These are phyloP conservation scores for Fusarium euwallaceae DNA, from an alignment of 2,329 filamentous ascomycete species.

Conservation along the genomic window DNA sequence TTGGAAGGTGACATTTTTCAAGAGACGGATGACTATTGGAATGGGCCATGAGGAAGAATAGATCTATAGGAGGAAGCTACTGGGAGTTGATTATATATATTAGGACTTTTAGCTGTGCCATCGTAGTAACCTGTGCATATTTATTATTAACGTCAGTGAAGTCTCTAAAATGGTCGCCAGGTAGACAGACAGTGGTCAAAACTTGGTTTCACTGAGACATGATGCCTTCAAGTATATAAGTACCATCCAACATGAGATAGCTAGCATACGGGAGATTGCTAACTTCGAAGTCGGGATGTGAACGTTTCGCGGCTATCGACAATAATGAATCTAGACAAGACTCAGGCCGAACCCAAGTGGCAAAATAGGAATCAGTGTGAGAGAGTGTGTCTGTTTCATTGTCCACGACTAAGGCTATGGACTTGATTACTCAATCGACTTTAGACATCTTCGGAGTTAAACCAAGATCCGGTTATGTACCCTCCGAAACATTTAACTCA, in stretches of 20 bases:
- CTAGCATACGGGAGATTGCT: too few species aligned
- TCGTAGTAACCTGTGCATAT: not conserved
- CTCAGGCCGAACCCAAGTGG: not conserved
- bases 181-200: too few species aligned
- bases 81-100: not conserved
- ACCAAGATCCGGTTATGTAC: not conserved
- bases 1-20: not conserved
- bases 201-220: too few species aligned
- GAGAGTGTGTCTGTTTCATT: not conserved
- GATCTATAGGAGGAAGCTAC: not conserved
- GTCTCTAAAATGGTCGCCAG: too few species aligned
- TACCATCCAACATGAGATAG: too few species aligned
- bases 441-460: not conserved
- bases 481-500: not conserved
- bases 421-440: not conserved
- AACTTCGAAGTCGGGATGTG: too few species aligned
- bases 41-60: not conserved
- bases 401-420: too few species aligned
- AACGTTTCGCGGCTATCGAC: too few species aligned
- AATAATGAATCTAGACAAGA: not conserved
- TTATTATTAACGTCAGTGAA: not conserved
- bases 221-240: too few species aligned
- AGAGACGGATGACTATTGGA: constrained; percentile 15
- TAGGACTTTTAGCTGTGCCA: too few species aligned
- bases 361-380: not conserved